These are phyloP conservation scores for Phytophthora meadii DNA, from an alignment of 352 stramenopile genomes.

Conservation along the genomic window DNA sequence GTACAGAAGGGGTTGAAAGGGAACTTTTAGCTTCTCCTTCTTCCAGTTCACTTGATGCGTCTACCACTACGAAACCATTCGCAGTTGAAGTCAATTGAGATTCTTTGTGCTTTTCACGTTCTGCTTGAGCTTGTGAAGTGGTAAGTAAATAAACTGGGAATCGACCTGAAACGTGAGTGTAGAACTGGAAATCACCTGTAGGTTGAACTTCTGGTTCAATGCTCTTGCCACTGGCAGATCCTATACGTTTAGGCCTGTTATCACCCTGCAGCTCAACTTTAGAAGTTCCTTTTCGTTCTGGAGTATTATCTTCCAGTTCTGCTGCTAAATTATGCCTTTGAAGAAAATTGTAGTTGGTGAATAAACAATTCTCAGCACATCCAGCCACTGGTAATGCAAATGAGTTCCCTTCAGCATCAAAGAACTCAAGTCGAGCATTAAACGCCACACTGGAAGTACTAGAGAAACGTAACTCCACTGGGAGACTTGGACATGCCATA, in stretches of 20 bases:
- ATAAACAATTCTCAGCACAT: slow-evolving; percentile 91
- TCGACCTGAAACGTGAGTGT: slow-evolving; percentile 54
- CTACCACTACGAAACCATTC: slow-evolving; percentile 58
- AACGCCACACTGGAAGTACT: slow-evolving; percentile 91
- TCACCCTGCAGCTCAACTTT: slow-evolving; percentile 7
- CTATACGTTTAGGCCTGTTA: not conserved
- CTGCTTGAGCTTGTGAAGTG: slow-evolving; percentile 46
- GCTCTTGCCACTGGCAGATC: slow-evolving; percentile 4
- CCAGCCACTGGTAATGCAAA: slow-evolving; percentile 89
- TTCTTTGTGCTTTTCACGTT: slow-evolving; percentile 45
- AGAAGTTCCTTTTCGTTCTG: slow-evolving; percentile 13
- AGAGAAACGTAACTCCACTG: slow-evolving; percentile 86
- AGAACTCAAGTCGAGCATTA: slow-evolving; percentile 92
- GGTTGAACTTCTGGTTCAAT: slow-evolving; percentile 4
- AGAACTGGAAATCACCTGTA: slow-evolving; percentile 40
- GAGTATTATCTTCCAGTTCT: slow-evolving; percentile 18
- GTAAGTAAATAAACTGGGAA: slow-evolving; percentile 73
- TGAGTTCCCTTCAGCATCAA: slow-evolving; percentile 88
- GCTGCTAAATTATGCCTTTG: slow-evolving; percentile 37
- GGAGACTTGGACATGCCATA: slow-evolving; percentile 79
- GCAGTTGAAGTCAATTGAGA: not conserved
- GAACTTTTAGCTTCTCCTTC: slow-evolving; percentile 9
- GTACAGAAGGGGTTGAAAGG: not conserved
- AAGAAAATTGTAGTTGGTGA: slow-evolving; percentile 92
- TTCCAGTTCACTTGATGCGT: slow-evolving; percentile 38